Base-by-base conservation (phyloP, 2,329 filamentous ascomycete species). In the Aspergillus terreus region DNA sequence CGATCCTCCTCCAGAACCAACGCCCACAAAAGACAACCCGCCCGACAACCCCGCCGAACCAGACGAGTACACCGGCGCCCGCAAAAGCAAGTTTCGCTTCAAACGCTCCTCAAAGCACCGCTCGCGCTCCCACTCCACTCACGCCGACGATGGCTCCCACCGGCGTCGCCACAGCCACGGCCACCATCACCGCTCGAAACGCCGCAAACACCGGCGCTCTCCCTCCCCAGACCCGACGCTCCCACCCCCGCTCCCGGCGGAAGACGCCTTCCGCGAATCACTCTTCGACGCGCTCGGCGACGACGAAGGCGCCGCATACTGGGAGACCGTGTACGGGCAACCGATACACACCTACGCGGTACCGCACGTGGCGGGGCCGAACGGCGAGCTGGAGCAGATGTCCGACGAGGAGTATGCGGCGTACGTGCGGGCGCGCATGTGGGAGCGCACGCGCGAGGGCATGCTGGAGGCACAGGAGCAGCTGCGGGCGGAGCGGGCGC, bases 221-320 rank as follows among this genome's bases (percentile, higher is more conserved):
- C 43, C 48, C 6, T 23, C 41, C 10, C 32, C 44, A 33, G 19
- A 44, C n/a, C 35, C 44, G 33, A 19, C 38, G 11, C 33, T 2
- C 49, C 36, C 32, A 17, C 32, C 32, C 27, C 46, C 43, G 42
- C 41, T 88, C 14, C 82, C 87, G 59, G 80, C 89, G 0, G 85
- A 90, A 38, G 77, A 81, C 0, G 90, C 92, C 1, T 99, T 99
- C 69, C 86, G 90, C 27, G 90, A 95, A 70, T 96, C 91, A 0
- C 84, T 99, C 4, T 97, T 97, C 73, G 94, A 99, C 70, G 94
- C 94, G 30, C 86, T 99, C 71, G 92, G 91, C 35, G 94, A 99
- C 71, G 92, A 97, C 66, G 94, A 99, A 73, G 94, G 92, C 44
- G 94, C 94, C 2, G 82, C 85, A 6, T 99, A 94, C 75, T 99